Base-by-base conservation (phyloP, 2,329 filamentous ascomycete genomes). In the Xylariaceae sp. region DNA sequence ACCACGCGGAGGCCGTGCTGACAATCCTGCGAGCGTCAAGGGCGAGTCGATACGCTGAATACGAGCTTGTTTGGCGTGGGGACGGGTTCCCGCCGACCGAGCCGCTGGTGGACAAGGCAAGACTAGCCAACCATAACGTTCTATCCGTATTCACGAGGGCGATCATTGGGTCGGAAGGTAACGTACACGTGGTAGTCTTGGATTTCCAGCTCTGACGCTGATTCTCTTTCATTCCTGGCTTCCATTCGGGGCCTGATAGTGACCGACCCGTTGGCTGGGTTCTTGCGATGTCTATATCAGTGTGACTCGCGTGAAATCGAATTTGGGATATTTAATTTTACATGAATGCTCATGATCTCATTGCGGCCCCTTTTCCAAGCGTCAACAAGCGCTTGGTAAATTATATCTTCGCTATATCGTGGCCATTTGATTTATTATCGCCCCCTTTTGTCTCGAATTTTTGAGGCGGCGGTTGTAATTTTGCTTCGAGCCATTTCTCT, bases 91-190 rank as follows among this genome's bases (percentile, higher is more conserved):
- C 70, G n/a, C 66, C 67, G 9, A 71, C 71, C 0, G 72, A 75
- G 53, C 72, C 73, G 7, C 55, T 75, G 29, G 64, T 73, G 29
- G 72, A 75, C 52, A 66, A 64, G 5, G 61, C 65, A n/a, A 63
- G 72, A 39, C 59, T 75, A 15, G 64, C 65, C 9, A 40, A 67
- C 16, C 71, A 72, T 18, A 66, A 68, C 36, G 59, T 72, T 22
- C 48, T 74, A 49, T 73, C 71, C 1, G 59, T 74, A 32, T 68
- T 72, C 46, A 64, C 68, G 21, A 64, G 67, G 36, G 59, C 56
- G 52, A 51, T 34, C 37, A 46, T 32, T 2, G 50, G 29, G n/a
- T 21, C 50, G 12, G 37, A 46, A 34, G 50, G 41, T 7, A 51
- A 58, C 22, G 63, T 63, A 10, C 60, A 69, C 16, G 63, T 73